Evolutionary conservation across 495 filamentous ascomycete genomes (phyloP), one percentile per base, ranked within the genome.

Genomic region (Durotheca rogersii): DNA sequence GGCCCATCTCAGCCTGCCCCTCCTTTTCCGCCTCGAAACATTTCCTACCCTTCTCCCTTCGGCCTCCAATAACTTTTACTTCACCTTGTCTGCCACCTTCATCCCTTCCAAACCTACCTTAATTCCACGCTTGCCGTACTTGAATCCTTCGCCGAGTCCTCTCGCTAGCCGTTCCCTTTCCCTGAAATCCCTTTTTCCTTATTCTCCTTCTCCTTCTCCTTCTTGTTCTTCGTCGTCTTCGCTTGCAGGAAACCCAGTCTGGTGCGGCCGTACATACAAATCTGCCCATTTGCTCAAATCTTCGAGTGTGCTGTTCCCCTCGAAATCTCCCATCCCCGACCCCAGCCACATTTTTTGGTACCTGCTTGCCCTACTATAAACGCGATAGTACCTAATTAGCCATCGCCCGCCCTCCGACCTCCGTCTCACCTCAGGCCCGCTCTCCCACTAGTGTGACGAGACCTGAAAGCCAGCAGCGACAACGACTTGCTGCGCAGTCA

Each of bases 11-110:
- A 57, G 49, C 37, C 38, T 62, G 56, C 55, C 59, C 62, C 59
- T 60, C 62, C n/a, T n/a, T 53, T 56, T 47, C 52, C 38, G 55
- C 53, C 60, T 62, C 53, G 59, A 62, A 58, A 57, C 50, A 39
- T 52, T 61, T 47, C 41, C 35, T 60, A 42, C 49, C 46, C 60
- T 60, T 47, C 52, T 48, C 33, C 51, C 48, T 49, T 56, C 53
- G 44, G 44, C 46, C 33, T 27, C 9, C 23, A 27, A 27, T 27
- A 27, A 4, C 23, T 27, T n/a, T n/a, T 9, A 27, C 23, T 27
- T 27, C 23, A 27, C 23, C 23, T 27, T 27, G 9, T 27, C 23
- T 9, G 4, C 23, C 23, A 60, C 51, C 59, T 55, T 43, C 55
- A 47, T 52, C 59, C 41, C 47, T 42, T 47, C 31, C 37, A 31